Evolutionary conservation across 1,139 yeast genomes (phyloP).

Genomic region (Sugiyamaella novakii): DNA sequence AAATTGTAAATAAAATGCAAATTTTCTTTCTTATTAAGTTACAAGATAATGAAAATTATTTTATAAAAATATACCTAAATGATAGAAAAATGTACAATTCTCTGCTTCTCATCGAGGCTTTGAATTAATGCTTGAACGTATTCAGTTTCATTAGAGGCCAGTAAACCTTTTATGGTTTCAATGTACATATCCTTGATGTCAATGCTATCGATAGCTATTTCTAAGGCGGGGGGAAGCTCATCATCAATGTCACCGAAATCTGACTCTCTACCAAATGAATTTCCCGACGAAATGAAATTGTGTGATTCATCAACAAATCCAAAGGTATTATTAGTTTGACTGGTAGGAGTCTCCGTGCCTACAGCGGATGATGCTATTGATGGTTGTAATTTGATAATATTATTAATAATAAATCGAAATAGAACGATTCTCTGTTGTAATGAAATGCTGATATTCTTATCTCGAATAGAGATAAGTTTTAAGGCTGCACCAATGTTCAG

Average conservation of each 20-base stretch:
- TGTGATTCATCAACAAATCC: constrained; percentile 17
- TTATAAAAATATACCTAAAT: not conserved
- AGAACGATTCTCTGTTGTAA: constrained; percentile 3
- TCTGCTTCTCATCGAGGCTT: constrained; percentile 10
- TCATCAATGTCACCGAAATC: constrained; percentile 4
- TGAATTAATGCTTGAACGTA: constrained; percentile 4
- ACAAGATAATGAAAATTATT: too few relatives aligned
- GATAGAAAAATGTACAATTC: constrained; percentile 10
- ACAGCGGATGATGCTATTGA: not conserved
- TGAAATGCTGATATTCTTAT: constrained; percentile 1
- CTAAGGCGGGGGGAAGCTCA: constrained; percentile 18
- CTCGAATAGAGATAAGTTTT: constrained; percentile 7
- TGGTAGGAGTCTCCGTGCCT: not conserved
- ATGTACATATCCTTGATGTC: constrained; percentile 2
- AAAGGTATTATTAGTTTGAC: constrained; percentile 5
- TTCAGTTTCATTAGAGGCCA: not conserved
- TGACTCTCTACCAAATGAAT: not conserved
- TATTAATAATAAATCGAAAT: constrained; percentile 9
- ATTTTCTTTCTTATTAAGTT: too few relatives aligned
- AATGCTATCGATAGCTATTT: constrained; percentile 7
- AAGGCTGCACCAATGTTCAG: constrained; percentile 12
- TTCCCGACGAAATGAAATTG: not conserved
- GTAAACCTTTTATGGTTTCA: not conserved
- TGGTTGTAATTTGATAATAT: not conserved
- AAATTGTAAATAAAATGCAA: constrained; percentile 9